Evolutionary conservation across 768 basidiomycete species (phyloP).

Genomic region (Suillus ampliporus): DNA sequence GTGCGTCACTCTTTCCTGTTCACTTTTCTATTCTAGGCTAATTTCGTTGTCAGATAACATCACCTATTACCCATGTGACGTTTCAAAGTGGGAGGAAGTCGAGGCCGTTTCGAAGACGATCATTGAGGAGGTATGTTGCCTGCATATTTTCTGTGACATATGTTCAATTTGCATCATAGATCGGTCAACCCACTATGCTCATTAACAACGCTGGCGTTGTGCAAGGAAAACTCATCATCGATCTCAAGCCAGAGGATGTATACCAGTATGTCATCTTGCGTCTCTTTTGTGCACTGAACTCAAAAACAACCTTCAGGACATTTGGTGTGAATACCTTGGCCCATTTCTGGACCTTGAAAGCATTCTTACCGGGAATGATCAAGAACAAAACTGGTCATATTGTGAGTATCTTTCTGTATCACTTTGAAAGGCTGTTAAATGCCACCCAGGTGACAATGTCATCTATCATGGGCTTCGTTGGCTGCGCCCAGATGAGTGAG

Average conservation of each 20-base stretch:
- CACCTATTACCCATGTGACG: slow-evolving; percentile 87
- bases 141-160: background rate
- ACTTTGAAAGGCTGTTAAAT: slow-evolving; percentile 17
- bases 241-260: slow-evolving; percentile 78
- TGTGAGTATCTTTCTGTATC: slow-evolving; percentile 47
- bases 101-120: slow-evolving; percentile 74
- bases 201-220: slow-evolving; percentile 96
- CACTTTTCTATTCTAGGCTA: background rate
- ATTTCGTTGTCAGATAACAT: slow-evolving; percentile 66
- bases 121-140: slow-evolving; percentile 67
- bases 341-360: slow-evolving; percentile 92
- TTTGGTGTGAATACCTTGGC: slow-evolving; percentile 87
- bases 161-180: slow-evolving; percentile 45
- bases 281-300: background rate
- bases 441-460: slow-evolving; percentile 71
- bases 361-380: slow-evolving; percentile 91
- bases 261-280: slow-evolving; percentile 58
- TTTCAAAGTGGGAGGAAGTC: slow-evolving; percentile 89
- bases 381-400: slow-evolving; percentile 82
- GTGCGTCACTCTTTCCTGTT: slow-evolving; percentile 45
- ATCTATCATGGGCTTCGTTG: slow-evolving; percentile 74
- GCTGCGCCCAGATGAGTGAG: slow-evolving; percentile 79
- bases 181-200: slow-evolving; percentile 87
- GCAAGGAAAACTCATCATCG: slow-evolving; percentile 86
- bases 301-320: slow-evolving; percentile 56